Base-by-base conservation (phyloP, 2,329 filamentous ascomycete genomes). In the Claviceps sorghi region DNA sequence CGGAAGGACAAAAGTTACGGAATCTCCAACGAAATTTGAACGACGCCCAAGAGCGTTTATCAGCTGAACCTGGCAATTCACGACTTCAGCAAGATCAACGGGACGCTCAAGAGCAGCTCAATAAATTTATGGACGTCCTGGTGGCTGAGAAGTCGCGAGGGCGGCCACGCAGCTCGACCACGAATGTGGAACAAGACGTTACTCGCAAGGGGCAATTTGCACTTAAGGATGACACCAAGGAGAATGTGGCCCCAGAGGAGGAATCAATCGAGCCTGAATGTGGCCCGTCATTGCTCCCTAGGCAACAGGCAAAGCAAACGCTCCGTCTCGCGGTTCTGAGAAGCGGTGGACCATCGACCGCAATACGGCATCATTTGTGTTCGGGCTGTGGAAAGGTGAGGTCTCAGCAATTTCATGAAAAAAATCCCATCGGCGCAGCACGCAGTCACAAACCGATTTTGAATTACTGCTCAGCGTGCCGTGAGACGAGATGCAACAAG, bases 381-480 rank as follows among this genome's bases (percentile, higher is more conserved):
- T 65, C 64, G 2, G 59, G 59, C 30, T 72, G 69, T 32, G 68
- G 69, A 15, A 59, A 58, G 22, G 53, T 63, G 22, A 64, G 69
- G 29, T 71, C 69, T 2, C 46, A 51, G 7, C 54, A 53, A 2
- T 71, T 69, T 49, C 69, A 71, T 41, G 51, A 57, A 4, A 63
- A 62, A 21, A 62, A 68, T 51, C 67, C 68, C 4, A 50, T 67
- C 4, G 21, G 50, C 10, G 41, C 47, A 6, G 57, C 52, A 2
- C 54, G 15, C n/a, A 44, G 42, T 17, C 22, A 58, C 30, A 62
- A 57, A 13, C 56, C 58, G 4, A 56, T 64, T 22, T 55, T 63
- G 43, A 71, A 68, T 47, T 63, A 68, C 36, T 71, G 69, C 48
- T 58, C 61, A 41, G 54, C 57, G 6, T 71, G 69, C 52, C 64